Evolutionary conservation across 352 stramenopile genomes (phyloP), one percentile per base, ranked within the genome.

Genomic region (Elongisporangium undulatum): DNA sequence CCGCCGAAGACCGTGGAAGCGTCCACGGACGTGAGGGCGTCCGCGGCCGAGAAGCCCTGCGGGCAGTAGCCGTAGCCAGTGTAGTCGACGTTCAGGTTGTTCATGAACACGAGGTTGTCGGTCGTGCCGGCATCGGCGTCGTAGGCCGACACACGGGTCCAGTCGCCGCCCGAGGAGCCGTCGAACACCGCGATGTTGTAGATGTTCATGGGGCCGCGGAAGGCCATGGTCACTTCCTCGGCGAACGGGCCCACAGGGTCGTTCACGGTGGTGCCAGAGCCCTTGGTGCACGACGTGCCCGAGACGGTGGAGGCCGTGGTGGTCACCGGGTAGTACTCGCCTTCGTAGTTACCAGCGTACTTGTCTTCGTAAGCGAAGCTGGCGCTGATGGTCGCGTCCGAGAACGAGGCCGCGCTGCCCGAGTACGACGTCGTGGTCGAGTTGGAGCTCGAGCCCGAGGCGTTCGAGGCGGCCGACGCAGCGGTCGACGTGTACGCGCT

Each of bases 11-110:
- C 58, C n/a, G 68, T 79, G 13, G 34, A 8, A 19, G 69, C 70
- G n/a, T 57, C 54, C 9, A 57, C 61, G 5, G 70, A 69, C 3
- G 66, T 76, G 20, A 52, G 57, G 13, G 59, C 55, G 17, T 83
- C 72, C 0, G 64, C 50, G 4, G 61, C 71, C 8, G 77, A 63
- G 52, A 71, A 85, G 2, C 72, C 75, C 61, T 87, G 77, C 16
- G 77, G 77, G 20, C 76, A 82, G 34, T 71, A 70, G 38, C 75
- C 53, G 20, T 57, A 61, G 22, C 69, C 71, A 6, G 50, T 73
- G 63, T 87, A 85, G 63, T 83, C 77, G 26, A 84, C 72, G 64
- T 84, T 87, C 12, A 70, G 15, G 60, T 87, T 87, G 64, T 79
- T 85, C 71, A 87, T 81, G 55, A 87, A 85, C 2, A 85, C 60